A percentile compares a stretch with the other conserved stretches of the same genome.
phyloP scores from a whole-genome alignment of 192 early-diverging fungal species.

The Coemansia sp. region DNA sequence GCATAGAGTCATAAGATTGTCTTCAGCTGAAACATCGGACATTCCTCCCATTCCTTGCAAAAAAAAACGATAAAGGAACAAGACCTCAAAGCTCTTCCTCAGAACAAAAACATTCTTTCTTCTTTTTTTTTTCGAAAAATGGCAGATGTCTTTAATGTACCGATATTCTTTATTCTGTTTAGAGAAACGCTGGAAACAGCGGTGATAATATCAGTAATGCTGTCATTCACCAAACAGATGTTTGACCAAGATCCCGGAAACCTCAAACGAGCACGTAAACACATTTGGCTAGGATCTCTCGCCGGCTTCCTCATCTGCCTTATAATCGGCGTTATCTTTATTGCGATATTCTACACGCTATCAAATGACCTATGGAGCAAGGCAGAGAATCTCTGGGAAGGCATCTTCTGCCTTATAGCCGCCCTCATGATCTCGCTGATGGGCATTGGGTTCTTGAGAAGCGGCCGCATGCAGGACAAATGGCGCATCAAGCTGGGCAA shows the following conservation, averaged over 20 bases:
- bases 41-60: no score
- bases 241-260: slow-evolving; percentile 53
- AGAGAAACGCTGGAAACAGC: slow-evolving; percentile 84
- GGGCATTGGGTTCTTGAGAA: slow-evolving; percentile 77
- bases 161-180: slow-evolving; percentile 75
- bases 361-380: slow-evolving; percentile 57
- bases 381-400: slow-evolving; percentile 81
- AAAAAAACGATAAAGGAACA: no score
- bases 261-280: slow-evolving; percentile 57
- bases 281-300: slow-evolving; percentile 75
- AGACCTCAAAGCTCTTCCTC: no score
- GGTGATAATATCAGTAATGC: slow-evolving; percentile 83
- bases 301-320: slow-evolving; percentile 68
- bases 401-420: slow-evolving; percentile 76
- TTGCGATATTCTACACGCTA: slow-evolving; percentile 71
- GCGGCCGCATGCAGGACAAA: slow-evolving; percentile 73
- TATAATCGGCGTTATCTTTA: slow-evolving; percentile 70
- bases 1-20: no score
- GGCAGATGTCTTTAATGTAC: slow-evolving; percentile 61
- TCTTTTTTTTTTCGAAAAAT: no score
- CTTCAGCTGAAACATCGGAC: no score
- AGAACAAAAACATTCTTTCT: no score
- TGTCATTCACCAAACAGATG: slow-evolving; percentile 71
- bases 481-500: slow-evolving; percentile 64
- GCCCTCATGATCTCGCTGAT: slow-evolving; percentile 73